phyloP scores from a whole-genome alignment of 2,329 filamentous ascomycete genomes.

The Colletotrichum lupini region DNA sequence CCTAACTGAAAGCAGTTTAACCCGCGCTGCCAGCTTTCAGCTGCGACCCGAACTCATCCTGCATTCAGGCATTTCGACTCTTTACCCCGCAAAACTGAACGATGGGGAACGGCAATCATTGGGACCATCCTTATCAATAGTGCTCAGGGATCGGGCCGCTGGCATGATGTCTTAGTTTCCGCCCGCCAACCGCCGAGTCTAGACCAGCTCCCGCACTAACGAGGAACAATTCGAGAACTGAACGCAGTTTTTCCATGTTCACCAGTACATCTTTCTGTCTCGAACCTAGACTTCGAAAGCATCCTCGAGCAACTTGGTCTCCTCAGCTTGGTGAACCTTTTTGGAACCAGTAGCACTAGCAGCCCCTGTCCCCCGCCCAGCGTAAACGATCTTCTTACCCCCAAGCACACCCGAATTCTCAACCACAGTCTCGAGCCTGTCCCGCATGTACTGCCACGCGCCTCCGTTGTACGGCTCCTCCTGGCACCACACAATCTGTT shows the following conservation, averaged over 20 bases:
- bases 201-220: background rate
- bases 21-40: background rate
- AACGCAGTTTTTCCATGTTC: no score
- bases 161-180: background rate
- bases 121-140: background rate
- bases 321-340: constrained; percentile 13
- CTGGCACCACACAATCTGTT: constrained; percentile 40
- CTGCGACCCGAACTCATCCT: background rate
- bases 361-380: constrained; percentile 2
- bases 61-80: background rate
- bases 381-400: background rate
- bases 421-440: constrained; percentile 37
- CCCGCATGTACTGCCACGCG: constrained; percentile 40
- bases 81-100: background rate
- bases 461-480: constrained; percentile 42
- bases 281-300: background rate
- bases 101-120: background rate
- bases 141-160: background rate
- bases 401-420: background rate
- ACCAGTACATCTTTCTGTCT: no score
- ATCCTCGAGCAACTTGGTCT: background rate
- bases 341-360: constrained; percentile 12
- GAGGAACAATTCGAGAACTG: no score
- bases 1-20: background rate
- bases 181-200: background rate